Conservation (phyloP, 73 alveolate species). For the Urostyla sp. region DNA sequence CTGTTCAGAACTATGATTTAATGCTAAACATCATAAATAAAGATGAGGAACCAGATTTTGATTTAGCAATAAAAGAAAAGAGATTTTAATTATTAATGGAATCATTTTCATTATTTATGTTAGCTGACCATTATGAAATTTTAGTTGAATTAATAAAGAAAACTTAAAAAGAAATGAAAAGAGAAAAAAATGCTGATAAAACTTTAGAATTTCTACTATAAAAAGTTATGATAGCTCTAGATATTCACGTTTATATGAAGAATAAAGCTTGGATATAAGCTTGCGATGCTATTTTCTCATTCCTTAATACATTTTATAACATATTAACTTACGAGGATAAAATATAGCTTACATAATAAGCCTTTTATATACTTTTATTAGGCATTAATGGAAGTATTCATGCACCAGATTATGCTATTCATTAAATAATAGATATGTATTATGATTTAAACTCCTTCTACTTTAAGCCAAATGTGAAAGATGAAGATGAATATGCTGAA, state of each 20-base stretch:
- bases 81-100: neutral
- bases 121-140: conserved; percentile 33
- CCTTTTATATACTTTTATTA: conserved; percentile 6
- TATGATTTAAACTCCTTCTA: neutral
- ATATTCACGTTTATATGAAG: conserved; percentile 25
- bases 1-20: too few species aligned
- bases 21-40: too few species aligned
- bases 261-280: neutral
- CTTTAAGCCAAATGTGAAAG: neutral
- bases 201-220: neutral
- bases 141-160: conserved; percentile 4
- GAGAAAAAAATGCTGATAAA: neutral
- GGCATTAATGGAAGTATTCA: conserved; percentile 15
- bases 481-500: neutral
- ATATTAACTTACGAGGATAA: neutral
- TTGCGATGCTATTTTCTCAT: neutral
- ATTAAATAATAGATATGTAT: neutral
- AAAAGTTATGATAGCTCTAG: conserved; percentile 32
- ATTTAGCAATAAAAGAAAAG: too few species aligned
- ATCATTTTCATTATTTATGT: neutral
- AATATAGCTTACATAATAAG: neutral
- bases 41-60: too few species aligned
- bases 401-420: conserved; percentile 8
- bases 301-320: neutral
- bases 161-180: neutral